phyloP scores from a whole-genome alignment of 1,284 basidiomycete genomes.

The Peniophora sp. region DNA sequence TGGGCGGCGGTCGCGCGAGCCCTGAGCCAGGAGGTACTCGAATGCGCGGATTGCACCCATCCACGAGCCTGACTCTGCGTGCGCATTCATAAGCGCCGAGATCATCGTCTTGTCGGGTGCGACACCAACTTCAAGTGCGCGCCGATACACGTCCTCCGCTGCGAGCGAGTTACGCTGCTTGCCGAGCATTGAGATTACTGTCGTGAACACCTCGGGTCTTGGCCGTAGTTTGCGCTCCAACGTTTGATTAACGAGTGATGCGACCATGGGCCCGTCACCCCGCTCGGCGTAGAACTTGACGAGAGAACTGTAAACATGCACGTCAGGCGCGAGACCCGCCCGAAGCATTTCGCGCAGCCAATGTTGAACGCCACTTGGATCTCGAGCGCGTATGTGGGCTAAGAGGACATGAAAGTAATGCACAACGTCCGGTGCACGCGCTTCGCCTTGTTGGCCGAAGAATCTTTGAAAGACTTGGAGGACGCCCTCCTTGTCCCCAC shows the following conservation, averaged over 20 bases:
- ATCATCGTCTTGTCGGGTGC: slow-evolving; percentile 59
- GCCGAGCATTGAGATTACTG: slow-evolving; percentile 64
- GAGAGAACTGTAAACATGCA: slow-evolving; percentile 52
- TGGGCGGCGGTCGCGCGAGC: slow-evolving; percentile 28
- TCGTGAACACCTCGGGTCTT: slow-evolving; percentile 55
- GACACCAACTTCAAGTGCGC: slow-evolving; percentile 54
- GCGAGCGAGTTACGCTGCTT: slow-evolving; percentile 57
- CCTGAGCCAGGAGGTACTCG: slow-evolving; percentile 50
- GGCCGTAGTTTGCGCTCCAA: slow-evolving; percentile 39
- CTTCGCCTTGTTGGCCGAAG: slow-evolving; percentile 30
- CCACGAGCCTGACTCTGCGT: slow-evolving; percentile 82
- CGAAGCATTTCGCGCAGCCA: slow-evolving; percentile 52
- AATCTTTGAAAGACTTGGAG: slow-evolving; percentile 45
- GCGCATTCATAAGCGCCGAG: slow-evolving; percentile 74
- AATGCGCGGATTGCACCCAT: slow-evolving; percentile 64
- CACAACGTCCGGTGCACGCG: slow-evolving; percentile 28
- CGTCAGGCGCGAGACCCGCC: slow-evolving; percentile 43
- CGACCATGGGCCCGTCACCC: slow-evolving; percentile 50
- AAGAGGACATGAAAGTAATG: slow-evolving; percentile 55
- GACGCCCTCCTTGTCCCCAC: slow-evolving; percentile 34
- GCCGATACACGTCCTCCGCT: slow-evolving; percentile 63
- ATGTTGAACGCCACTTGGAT: slow-evolving; percentile 42
- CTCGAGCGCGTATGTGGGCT: slow-evolving; percentile 42
- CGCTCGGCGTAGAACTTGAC: slow-evolving; percentile 52
- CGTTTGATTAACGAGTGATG: slow-evolving; percentile 59